Percentiles rank a stretch among this genome's conserved stretches.
These are phyloP conservation scores for Cercospora sp. DNA, from an alignment of 2,329 filamentous ascomycete genomes.

Conservation along the genomic window DNA sequence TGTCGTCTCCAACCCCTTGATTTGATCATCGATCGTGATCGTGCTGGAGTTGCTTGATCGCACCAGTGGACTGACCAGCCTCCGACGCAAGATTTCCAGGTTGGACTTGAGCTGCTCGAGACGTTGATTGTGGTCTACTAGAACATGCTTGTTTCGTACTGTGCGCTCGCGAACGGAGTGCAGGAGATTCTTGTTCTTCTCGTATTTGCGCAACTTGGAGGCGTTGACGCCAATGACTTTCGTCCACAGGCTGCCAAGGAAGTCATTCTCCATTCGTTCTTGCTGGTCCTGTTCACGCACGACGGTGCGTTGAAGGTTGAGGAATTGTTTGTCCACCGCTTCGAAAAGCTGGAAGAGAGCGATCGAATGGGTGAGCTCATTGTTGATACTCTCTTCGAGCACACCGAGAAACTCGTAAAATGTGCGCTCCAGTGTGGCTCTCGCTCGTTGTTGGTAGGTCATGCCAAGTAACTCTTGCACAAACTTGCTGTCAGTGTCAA, in stretches of 20 bases:
- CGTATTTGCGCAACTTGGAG: slow-evolving; percentile 78
- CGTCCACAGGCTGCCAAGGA: slow-evolving; percentile 83
- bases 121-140: slow-evolving; percentile 83
- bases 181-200: slow-evolving; percentile 81
- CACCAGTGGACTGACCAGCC: slow-evolving; percentile 81
- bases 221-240: slow-evolving; percentile 77
- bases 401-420: slow-evolving; percentile 85
- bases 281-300: slow-evolving; percentile 80
- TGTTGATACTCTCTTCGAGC: slow-evolving; percentile 84
- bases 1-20: slow-evolving; percentile 76
- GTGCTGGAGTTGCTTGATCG: slow-evolving; percentile 67
- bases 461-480: slow-evolving; percentile 66
- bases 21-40: slow-evolving; percentile 79
- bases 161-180: slow-evolving; percentile 78
- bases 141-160: slow-evolving; percentile 79
- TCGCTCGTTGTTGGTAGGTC: slow-evolving; percentile 77
- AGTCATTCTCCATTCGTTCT: slow-evolving; percentile 75
- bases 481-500: slow-evolving; percentile 29
- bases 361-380: slow-evolving; percentile 77
- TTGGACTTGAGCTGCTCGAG: slow-evolving; percentile 82
- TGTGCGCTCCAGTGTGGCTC: slow-evolving; percentile 76
- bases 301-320: slow-evolving; percentile 81
- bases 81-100: slow-evolving; percentile 78
- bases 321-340: slow-evolving; percentile 83
- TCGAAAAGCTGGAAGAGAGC: slow-evolving; percentile 88